A percentile compares a stretch with the other conserved stretches of the same genome.
phyloP scores from a whole-genome alignment of 192 early-diverging fungal genomes.

The Coemansia sp. region DNA sequence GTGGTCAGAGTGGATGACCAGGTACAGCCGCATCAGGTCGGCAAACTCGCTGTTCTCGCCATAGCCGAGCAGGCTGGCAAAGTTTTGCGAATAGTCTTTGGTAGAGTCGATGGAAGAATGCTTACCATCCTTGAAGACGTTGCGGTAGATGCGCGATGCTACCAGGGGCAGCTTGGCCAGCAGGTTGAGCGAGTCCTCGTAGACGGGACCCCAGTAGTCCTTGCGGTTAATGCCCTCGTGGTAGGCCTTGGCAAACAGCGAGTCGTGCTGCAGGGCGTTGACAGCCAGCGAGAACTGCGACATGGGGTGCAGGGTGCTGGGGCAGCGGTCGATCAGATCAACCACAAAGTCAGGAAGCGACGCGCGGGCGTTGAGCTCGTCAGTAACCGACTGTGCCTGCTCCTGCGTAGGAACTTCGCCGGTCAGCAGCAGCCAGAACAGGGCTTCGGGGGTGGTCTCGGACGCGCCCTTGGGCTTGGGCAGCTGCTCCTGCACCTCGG shows the following conservation, averaged over 20 bases:
- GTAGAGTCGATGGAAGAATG: constrained; percentile 78
- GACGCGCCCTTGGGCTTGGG: constrained; percentile 82
- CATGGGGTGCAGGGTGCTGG: constrained; percentile 98
- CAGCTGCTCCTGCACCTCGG: constrained; percentile 91
- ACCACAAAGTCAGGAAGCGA: constrained; percentile 91
- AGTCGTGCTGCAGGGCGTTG: constrained; percentile 96
- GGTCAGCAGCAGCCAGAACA: constrained; percentile 98
- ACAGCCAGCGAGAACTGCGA: constrained; percentile 96
- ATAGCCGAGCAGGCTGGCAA: constrained; percentile 90
- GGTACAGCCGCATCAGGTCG: constrained; percentile 98
- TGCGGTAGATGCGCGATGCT: constrained; percentile 98
- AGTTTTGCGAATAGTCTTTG: constrained; percentile 94
- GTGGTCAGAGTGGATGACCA: constrained; percentile 99
- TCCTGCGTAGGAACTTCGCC: constrained; percentile 93
- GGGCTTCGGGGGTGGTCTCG: constrained; percentile 96
- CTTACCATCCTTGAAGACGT: constrained; percentile 98
- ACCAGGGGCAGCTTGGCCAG: constrained; percentile 97
- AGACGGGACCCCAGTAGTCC: constrained; percentile 96
- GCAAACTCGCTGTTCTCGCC: constrained; percentile 83
- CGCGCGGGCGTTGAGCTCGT: constrained; percentile 95
- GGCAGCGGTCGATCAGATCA: constrained; percentile 98
- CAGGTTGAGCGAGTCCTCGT: constrained; percentile 97
- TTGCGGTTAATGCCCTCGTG: constrained; percentile 85
- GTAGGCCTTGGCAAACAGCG: constrained; percentile 96
- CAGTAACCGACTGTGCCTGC: constrained; percentile 86